Evolutionary conservation across 2,329 filamentous ascomycete genomes (phyloP), one percentile per base, ranked within the genome.

Genomic region (Ophiostoma ulmi): DNA sequence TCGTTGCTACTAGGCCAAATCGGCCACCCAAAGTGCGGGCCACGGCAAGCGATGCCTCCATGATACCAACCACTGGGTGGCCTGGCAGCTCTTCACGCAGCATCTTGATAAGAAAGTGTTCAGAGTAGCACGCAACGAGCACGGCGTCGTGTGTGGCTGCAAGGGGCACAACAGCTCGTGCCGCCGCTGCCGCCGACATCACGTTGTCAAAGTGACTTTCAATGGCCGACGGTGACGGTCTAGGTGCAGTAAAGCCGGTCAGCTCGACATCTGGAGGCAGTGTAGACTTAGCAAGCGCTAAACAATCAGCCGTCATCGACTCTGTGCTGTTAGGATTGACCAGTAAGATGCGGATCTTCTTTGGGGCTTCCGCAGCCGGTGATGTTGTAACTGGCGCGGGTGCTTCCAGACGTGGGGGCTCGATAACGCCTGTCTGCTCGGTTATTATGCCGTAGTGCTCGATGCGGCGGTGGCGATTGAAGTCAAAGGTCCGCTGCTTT

Each of bases 361-460:
- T 52, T n/a, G 67, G 26, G 0, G 70, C 36, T n/a, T 58, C 38
- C 17, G 36, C 1, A 10, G 26, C 17, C 13, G 39, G 41, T 39
- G 38, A 13, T 8, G 69, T 1, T 14, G 20, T 13, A 3, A 36
- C 38, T 6, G 52, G 13, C 31, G 14, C 26, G 20, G 31, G 20
- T 22, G 11, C 44, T 0, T 41, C 55, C 26, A 74, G 44, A 8
- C 58, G 65, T 10, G 73, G 71, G 20, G 73, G 73, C 66, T 74
- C 72, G 14, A 72, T 39, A 35, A 74, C 74, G 36, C 73, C 73
- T 11, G 71, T 73, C 71, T 74, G 81, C 67, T 77, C 71, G 14
- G 78, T 75, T 55, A 83, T 80, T 52, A 79, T 75, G 1, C 77
- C 77, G 72, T 83, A 83, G 48, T 75, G 74, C 64, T 74, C 74